These are phyloP conservation scores for Podila verticillata DNA, from an alignment of 192 early-diverging fungal species.

Conservation along the genomic window DNA sequence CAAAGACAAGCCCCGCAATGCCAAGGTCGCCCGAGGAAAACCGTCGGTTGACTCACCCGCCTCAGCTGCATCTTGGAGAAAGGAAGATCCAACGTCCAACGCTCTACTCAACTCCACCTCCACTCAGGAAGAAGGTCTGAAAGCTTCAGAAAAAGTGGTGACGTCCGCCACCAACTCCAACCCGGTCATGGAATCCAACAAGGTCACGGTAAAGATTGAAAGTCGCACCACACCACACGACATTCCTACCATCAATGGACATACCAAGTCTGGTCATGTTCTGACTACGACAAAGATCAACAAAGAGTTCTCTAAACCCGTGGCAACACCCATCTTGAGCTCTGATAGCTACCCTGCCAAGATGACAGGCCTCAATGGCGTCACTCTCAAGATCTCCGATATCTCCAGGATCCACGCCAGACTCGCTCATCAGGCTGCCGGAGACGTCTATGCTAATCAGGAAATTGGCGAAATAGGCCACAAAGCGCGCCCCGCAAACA, in stretches of 20 bases:
- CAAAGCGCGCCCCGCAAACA: not conserved
- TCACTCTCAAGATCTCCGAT: conserved; percentile 16
- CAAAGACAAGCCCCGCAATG: conserved; percentile 9
- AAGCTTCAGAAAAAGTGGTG: not conserved
- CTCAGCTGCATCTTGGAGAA: conserved; percentile 4
- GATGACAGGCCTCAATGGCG: not conserved
- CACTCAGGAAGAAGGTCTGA: not conserved
- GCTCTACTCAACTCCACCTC: not conserved
- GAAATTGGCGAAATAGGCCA: not conserved
- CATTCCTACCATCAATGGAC: too few species aligned
- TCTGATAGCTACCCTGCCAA: conserved; percentile 43
- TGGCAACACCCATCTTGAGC: not conserved
- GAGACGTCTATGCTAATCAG: not conserved
- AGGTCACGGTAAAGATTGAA: too few species aligned
- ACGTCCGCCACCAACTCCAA: not conserved
- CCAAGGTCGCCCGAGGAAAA: conserved; percentile 12
- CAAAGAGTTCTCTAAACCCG: not conserved
- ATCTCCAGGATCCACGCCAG: conserved; percentile 34
- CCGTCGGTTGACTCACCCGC: not conserved
- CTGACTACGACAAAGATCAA: conserved; percentile 1
- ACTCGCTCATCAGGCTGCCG: conserved; percentile 26
- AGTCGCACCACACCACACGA: too few species aligned
- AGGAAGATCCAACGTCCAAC: not conserved
- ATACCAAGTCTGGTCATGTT: too few species aligned
- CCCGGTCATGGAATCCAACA: too few species aligned